Evolutionary conservation across 352 stramenopile genomes (phyloP).

Genomic region (Phytophthora tubulina): DNA sequence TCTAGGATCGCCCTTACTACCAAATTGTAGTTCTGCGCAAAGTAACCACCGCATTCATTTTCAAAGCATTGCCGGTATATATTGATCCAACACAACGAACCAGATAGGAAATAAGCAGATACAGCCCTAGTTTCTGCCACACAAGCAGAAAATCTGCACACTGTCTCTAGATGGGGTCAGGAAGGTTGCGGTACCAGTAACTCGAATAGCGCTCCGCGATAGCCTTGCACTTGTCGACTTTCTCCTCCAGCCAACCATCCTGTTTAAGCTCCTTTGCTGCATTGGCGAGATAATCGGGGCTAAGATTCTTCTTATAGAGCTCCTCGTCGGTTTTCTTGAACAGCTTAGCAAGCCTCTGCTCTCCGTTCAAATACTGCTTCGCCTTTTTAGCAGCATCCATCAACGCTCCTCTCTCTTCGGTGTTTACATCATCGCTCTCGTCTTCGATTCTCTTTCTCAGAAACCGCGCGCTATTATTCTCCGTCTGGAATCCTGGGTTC

Average conservation of each 20-base stretch:
- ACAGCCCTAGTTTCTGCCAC: too few species aligned
- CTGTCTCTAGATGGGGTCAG: too few species aligned
- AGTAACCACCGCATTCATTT: too few species aligned
- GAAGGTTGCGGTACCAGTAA: too few species aligned
- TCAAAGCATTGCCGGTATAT: too few species aligned
- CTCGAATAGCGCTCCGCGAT: too few species aligned
- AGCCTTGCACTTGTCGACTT: rapidly evolving
- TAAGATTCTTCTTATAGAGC: neutral
- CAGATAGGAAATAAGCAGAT: too few species aligned
- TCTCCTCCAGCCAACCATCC: neutral
- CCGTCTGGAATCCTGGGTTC: neutral
- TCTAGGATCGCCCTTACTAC: too few species aligned
- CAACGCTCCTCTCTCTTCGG: neutral
- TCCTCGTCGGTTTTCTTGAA: neutral
- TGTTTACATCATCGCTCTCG: neutral
- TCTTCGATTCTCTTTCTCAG: neutral
- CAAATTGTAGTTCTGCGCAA: too few species aligned
- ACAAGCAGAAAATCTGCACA: too few species aligned
- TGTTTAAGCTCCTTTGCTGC: neutral
- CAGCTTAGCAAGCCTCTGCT: neutral
- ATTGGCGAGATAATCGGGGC: neutral
- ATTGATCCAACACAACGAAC: too few species aligned
- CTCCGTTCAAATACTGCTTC: neutral
- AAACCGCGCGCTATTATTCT: neutral
- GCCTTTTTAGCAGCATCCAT: rapidly evolving